Evolutionary conservation across 768 basidiomycete genomes (phyloP), one percentile per base, ranked within the genome.

Genomic region (Gymnopilus dilepis): DNA sequence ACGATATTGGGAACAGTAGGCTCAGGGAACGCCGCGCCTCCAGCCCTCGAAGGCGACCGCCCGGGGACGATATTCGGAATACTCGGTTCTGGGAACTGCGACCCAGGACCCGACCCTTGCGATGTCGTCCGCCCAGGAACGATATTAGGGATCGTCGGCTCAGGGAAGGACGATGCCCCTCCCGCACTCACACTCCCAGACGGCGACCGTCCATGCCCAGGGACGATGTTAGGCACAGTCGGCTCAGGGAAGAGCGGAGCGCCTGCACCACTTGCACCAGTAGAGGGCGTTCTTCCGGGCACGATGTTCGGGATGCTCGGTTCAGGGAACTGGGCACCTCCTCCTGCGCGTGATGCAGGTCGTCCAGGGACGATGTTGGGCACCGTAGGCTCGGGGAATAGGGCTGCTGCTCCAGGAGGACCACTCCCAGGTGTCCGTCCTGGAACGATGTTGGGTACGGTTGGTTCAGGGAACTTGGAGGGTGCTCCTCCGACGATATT

Each of bases 321-420:
- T n/a, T 30, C 43, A 38, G 59, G 59, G 43, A 47, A 60, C 28
- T 45, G 43, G 8, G 28, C 24, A 50, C 28, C 34, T 2, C 34
- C 50, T 21, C 45, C 54, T 24, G 19, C 55, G 45, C 28, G 26
- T 13, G 58, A 48, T n/a, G 58, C 30, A 12, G 33, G 17, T 33
- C 38, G 24, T 22, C 48, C 58, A 1, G 58, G 58, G n/a, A 53
- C 51, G 22, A 60, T 53, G n/a, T 54, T 53, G 5, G 52, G 59
- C 4, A 60, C 33, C 15, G 13, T 52, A 4, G 59, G 59, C n/a
- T 45, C 26, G 11, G 59, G 59, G 43, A 55, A 60, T 17, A n/a
- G 41, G 26, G 34, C 34, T n/a, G 22, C 31, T 4, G 38, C 59
- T 45, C 43, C 24, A 6, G 40, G 19, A 9, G 41, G 31, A 13